These are phyloP conservation scores for Verbena officinalis DNA, from an alignment of 257 asterid genomes.

Conservation along the genomic window DNA sequence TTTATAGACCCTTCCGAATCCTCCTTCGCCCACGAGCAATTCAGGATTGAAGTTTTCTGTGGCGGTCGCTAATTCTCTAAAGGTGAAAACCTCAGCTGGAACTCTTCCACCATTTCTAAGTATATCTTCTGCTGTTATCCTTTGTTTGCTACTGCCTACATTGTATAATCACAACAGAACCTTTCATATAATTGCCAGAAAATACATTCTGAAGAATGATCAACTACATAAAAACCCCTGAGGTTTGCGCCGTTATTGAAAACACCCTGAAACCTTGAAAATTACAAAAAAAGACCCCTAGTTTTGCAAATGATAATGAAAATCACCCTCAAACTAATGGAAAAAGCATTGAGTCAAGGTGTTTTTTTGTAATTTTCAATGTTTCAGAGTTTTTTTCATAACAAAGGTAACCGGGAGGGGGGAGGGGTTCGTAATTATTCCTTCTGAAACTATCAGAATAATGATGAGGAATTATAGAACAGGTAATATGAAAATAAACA, in stretches of 20 bases:
- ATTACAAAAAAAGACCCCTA: too few relatives aligned
- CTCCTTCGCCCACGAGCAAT: conserved; percentile 78
- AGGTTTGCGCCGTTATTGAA: too few relatives aligned
- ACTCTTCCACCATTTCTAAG: conserved; percentile 45
- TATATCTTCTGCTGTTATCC: conserved; percentile 53
- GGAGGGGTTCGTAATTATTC: neutral
- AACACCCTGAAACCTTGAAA: too few relatives aligned
- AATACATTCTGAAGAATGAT: too few relatives aligned
- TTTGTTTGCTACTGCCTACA: conserved; percentile 57
- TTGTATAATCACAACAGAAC: conserved; percentile 6
- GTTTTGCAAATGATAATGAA: too few relatives aligned
- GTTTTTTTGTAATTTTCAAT: too few relatives aligned
- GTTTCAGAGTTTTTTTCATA: too few relatives aligned
- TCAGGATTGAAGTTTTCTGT: conserved; percentile 87
- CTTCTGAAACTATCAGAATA: neutral
- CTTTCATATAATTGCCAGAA: too few relatives aligned
- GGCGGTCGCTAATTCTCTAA: conserved; percentile 75
- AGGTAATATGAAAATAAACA: neutral
- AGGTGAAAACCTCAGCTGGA: conserved; percentile 76
- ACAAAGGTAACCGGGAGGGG: too few relatives aligned
- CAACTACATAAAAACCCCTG: too few relatives aligned
- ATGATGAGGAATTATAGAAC: neutral
- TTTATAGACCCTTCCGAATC: conserved; percentile 84
- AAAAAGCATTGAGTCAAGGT: too few relatives aligned
- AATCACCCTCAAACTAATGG: too few relatives aligned